phyloP scores from a whole-genome alignment of 2,329 filamentous ascomycete species.

The Pezicula neosporulosa region DNA sequence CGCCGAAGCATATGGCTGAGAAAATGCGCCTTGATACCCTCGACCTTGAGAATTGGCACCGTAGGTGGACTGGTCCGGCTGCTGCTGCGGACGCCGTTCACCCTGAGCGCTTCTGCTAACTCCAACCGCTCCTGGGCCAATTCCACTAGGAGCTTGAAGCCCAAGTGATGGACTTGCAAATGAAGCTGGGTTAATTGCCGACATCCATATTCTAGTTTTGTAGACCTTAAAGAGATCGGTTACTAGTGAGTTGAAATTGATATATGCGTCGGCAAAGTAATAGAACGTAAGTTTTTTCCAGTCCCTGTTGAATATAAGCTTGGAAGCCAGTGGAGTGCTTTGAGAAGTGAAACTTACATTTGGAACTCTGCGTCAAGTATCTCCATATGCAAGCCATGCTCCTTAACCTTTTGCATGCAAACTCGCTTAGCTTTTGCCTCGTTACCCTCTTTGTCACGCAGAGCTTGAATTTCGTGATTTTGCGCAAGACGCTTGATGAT shows the following conservation, averaged over 20 bases:
- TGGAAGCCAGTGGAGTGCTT: slow-evolving; percentile 17
- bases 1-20: slow-evolving; percentile 39
- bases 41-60: slow-evolving; percentile 16
- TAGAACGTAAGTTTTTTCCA: slow-evolving; percentile 99
- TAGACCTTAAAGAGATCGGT: slow-evolving; percentile 99
- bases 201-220: slow-evolving; percentile 99
- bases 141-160: slow-evolving; percentile 64
- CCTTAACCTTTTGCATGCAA: slow-evolving; percentile 93
- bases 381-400: slow-evolving; percentile 95
- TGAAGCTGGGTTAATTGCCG: slow-evolving; percentile 94
- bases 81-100: slow-evolving; percentile 37
- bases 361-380: slow-evolving; percentile 98
- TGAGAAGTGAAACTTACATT: slow-evolving; percentile 62
- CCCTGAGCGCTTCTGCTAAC: slow-evolving; percentile 38
- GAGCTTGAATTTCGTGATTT: slow-evolving; percentile 80
- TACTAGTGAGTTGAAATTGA: slow-evolving; percentile 98
- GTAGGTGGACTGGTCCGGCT: slow-evolving; percentile 27
- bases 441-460: slow-evolving; percentile 94
- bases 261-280: slow-evolving; percentile 96
- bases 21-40: slow-evolving; percentile 35
- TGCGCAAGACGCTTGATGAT: slow-evolving; percentile 95
- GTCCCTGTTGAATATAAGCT: slow-evolving; percentile 57
- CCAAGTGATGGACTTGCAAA: slow-evolving; percentile 78
- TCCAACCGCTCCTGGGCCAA: slow-evolving; percentile 64
- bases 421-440: slow-evolving; percentile 97